Conservation (phyloP, 129 eudicot genomes). For the Tagetes patula region DNA sequence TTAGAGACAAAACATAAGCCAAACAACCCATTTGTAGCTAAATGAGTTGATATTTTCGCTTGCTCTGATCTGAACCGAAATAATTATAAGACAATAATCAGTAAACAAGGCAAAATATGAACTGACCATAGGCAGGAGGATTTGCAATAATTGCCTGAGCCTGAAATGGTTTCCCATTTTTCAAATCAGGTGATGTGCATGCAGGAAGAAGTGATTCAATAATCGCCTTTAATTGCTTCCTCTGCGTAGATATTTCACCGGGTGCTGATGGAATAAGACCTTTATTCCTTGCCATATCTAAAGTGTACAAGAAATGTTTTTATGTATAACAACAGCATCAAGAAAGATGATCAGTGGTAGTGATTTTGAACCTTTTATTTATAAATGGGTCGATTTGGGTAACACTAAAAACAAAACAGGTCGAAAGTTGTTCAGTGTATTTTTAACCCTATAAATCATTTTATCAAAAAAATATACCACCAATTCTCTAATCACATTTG, state of each 20-base stretch:
- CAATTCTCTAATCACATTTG: background rate
- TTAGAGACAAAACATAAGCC: background rate
- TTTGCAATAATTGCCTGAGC: conserved; percentile 98
- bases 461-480: background rate
- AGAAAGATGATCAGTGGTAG: background rate
- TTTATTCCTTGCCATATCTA: conserved; percentile 95
- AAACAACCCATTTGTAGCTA: background rate
- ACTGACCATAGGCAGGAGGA: conserved; percentile 96
- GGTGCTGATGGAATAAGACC: conserved; percentile 92
- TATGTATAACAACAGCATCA: background rate
- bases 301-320: background rate
- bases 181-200: conserved; percentile 76
- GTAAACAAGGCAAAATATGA: background rate
- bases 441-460: conserved; percentile 5
- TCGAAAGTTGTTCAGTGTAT: background rate
- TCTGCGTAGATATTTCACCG: conserved; percentile 75
- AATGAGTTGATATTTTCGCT: background rate
- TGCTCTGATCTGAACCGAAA: background rate
- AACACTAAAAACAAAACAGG: background rate
- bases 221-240: conserved; percentile 84
- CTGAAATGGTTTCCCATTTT: conserved; percentile 64
- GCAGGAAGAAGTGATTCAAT: conserved; percentile 95
- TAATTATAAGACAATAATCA: background rate
- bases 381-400: background rate
- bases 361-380: background rate